These are phyloP conservation scores for Cladophialophora carrionii DNA, from an alignment of 2,329 filamentous ascomycete genomes.

Conservation along the genomic window DNA sequence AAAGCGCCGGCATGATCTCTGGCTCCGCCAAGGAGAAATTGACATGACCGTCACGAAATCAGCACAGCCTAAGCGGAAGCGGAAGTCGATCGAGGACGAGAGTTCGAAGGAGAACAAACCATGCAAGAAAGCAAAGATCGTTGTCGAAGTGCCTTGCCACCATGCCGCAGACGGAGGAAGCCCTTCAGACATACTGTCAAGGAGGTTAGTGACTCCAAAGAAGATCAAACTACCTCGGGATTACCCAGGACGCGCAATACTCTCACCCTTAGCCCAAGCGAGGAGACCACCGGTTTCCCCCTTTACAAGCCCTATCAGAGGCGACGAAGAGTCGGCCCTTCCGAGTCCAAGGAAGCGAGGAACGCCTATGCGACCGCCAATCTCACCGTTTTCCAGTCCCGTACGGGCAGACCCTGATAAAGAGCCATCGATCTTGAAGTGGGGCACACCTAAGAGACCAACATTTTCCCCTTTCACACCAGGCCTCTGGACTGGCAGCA, in stretches of 20 bases:
- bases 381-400: slow-evolving; percentile 28
- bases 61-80: slow-evolving; percentile 33
- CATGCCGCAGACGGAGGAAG: neutral
- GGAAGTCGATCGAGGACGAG: slow-evolving; percentile 30
- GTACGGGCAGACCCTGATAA: neutral
- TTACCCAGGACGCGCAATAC: slow-evolving; percentile 22
- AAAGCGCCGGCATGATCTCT: slow-evolving; percentile 61
- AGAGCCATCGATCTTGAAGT: neutral
- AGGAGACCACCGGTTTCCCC: slow-evolving; percentile 30
- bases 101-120: slow-evolving; percentile 19
- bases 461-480: slow-evolving; percentile 29
- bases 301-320: slow-evolving; percentile 28
- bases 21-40: slow-evolving; percentile 47
- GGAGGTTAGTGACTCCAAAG: slow-evolving; percentile 4
- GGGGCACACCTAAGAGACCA: slow-evolving; percentile 22
- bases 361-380: slow-evolving; percentile 22
- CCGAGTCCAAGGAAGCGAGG: neutral
- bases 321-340: slow-evolving; percentile 8
- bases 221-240: slow-evolving; percentile 12
- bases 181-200: slow-evolving; percentile 17
- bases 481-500: slow-evolving; percentile 21
- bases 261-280: slow-evolving; percentile 32
- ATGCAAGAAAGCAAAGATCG: slow-evolving; percentile 31
- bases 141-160: slow-evolving; percentile 22
- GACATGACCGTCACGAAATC: slow-evolving; percentile 38